These are phyloP conservation scores for Leccinum imitatum DNA, from an alignment of 768 basidiomycete species.

Conservation along the genomic window DNA sequence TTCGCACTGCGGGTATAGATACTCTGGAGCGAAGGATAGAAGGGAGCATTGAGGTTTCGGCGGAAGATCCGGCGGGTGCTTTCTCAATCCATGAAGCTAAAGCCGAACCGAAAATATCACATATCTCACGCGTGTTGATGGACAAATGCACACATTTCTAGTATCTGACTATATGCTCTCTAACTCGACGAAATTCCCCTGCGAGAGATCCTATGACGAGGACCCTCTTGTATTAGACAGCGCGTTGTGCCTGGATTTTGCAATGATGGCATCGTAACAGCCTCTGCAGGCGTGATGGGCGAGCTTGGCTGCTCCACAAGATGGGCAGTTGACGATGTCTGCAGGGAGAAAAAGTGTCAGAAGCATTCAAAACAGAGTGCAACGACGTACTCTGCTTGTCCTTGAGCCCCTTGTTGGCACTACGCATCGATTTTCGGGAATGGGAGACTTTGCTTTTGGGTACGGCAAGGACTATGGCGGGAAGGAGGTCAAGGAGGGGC, in stretches of 20 bases:
- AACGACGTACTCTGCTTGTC: constrained; percentile 76
- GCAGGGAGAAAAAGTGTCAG: constrained; percentile 5
- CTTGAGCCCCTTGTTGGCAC: constrained; percentile 91
- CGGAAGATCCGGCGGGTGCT: constrained; percentile 4
- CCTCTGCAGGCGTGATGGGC: constrained; percentile 83
- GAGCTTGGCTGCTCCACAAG: constrained; percentile 84
- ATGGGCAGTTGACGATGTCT: constrained; percentile 93
- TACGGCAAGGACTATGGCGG: constrained; percentile 85
- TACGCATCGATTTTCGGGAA: constrained; percentile 92
- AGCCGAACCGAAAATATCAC: too few relatives aligned
- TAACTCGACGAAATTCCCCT: constrained; percentile 1
- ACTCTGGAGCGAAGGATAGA: constrained; percentile 15
- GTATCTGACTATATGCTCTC: not conserved
- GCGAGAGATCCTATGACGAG: not conserved
- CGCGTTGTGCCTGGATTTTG: constrained; percentile 19
- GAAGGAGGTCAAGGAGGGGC: constrained; percentile 71
- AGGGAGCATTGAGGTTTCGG: constrained; percentile 19
- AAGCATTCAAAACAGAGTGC: not conserved
- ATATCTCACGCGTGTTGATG: constrained; percentile 2
- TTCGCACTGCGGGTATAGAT: constrained; percentile 17
- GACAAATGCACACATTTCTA: constrained; percentile 1
- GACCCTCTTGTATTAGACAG: constrained; percentile 2
- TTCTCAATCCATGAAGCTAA: not conserved
- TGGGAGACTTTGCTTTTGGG: constrained; percentile 94
- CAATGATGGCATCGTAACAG: constrained; percentile 54